A percentile compares a stretch with the other conserved stretches of the same genome.
These are phyloP conservation scores for Xylaria acuta DNA, from an alignment of 495 filamentous ascomycete genomes.

Conservation along the genomic window DNA sequence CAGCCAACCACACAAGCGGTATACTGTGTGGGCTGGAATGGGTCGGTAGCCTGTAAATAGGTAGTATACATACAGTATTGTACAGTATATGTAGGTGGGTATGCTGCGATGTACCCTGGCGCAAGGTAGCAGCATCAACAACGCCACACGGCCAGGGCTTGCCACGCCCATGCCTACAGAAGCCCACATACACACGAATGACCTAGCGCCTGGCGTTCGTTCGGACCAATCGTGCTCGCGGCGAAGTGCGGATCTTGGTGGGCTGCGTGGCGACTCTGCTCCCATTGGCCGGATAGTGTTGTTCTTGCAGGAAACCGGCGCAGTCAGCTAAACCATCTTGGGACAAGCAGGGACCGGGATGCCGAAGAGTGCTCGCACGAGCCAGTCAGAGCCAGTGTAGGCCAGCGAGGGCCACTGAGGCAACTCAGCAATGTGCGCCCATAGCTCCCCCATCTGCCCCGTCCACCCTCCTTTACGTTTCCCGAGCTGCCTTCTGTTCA, in stretches of 20 bases:
- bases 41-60: neutral
- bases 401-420: constrained; percentile 24
- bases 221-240: constrained; percentile 1
- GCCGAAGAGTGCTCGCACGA: constrained; percentile 13
- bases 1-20: constrained; percentile 8
- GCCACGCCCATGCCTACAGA: constrained; percentile 24
- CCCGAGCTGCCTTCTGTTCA: constrained; percentile 31
- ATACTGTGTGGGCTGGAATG: constrained; percentile 12
- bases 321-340: constrained; percentile 7
- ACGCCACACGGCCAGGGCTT: constrained; percentile 29
- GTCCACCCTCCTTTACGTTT: constrained; percentile 28
- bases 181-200: constrained; percentile 12
- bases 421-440: constrained; percentile 24
- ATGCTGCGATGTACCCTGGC: constrained; percentile 7
- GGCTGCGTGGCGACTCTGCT: constrained; percentile 16
- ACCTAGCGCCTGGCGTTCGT: constrained; percentile 23
- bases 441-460: constrained; percentile 11
- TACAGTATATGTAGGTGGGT: too few relatives aligned
- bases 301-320: constrained; percentile 19
- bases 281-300: constrained; percentile 24
- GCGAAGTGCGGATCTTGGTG: neutral
- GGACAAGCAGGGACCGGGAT: constrained; percentile 18
- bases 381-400: constrained; percentile 17
- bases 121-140: constrained; percentile 15
- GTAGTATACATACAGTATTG: too few relatives aligned